Percentiles rank a stretch among this genome's conserved stretches.
Conservation (phyloP, 768 basidiomycete genomes). For the Naganishia kalamii region DNA sequence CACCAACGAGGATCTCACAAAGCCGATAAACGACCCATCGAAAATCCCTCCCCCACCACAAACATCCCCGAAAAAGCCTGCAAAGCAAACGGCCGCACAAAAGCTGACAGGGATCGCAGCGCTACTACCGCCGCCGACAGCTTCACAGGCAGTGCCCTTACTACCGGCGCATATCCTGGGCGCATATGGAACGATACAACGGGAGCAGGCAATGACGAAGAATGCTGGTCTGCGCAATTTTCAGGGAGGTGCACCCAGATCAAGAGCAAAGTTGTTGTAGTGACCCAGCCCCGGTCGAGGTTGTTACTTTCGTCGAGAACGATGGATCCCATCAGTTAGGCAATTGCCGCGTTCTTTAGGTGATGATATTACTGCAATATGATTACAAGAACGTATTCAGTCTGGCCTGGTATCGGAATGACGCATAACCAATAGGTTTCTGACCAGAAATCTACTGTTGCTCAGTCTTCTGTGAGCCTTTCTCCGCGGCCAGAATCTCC, state of each 20-base stretch:
- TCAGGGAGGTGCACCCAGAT: conserved; percentile 17
- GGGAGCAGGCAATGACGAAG: conserved; percentile 7
- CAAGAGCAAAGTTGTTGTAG: conserved; percentile 15
- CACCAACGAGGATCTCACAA: background rate
- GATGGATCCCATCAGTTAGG: no score
- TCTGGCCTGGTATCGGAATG: no score
- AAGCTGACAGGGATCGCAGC: conserved; percentile 3
- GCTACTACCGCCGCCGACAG: conserved; percentile 8
- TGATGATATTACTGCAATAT: no score
- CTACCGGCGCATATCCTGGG: conserved; percentile 19
- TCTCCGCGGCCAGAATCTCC: no score
- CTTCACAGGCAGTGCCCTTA: conserved; percentile 7
- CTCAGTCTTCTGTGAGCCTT: background rate
- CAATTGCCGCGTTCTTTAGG: no score
- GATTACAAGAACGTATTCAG: no score
- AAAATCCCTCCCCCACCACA: background rate
- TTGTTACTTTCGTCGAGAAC: no score
- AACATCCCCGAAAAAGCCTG: conserved; percentile 7
- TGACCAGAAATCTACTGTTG: background rate
- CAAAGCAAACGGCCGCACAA: background rate
- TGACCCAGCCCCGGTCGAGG: background rate
- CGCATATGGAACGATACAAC: conserved; percentile 17
- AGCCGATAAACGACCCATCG: background rate
- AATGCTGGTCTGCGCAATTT: conserved; percentile 21
- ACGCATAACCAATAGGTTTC: no score